Percentiles rank a stretch among this genome's conserved stretches.
These are phyloP conservation scores for Wickerhamiella domercqiae DNA, from an alignment of 805 yeast genomes.

Conservation along the genomic window DNA sequence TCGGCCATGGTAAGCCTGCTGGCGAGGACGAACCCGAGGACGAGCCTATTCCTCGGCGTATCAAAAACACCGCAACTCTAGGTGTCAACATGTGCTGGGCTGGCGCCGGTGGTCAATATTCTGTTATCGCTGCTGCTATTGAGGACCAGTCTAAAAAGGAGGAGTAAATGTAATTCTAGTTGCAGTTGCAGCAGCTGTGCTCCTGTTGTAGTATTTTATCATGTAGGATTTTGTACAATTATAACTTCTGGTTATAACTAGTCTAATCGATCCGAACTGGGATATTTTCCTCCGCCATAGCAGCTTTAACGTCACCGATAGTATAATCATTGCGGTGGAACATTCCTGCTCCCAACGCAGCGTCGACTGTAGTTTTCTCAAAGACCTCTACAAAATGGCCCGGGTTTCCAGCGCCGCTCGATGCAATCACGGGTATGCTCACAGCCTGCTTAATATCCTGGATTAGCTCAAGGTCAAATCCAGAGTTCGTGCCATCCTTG, in stretches of 20 bases:
- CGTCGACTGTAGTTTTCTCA: constrained; percentile 68
- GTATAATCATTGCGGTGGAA: constrained; percentile 91
- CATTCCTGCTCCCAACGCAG: constrained; percentile 98
- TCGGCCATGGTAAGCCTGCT: constrained; percentile 72
- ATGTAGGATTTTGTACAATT: not conserved
- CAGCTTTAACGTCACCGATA: constrained; percentile 67
- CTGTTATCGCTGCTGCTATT: constrained; percentile 61
- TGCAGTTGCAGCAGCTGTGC: not conserved
- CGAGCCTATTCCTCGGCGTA: constrained; percentile 73
- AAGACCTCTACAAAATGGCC: constrained; percentile 83
- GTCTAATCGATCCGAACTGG: not conserved
- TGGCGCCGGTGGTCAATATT: constrained; percentile 96
- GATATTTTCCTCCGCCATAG: too few species aligned
- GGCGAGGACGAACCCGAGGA: constrained; percentile 83
- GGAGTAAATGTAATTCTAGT: not conserved
- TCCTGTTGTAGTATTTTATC: not conserved
- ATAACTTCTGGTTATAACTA: not conserved
- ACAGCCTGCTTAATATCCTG: constrained; percentile 63
- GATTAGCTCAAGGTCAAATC: constrained; percentile 78
- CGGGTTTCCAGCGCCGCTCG: constrained; percentile 95
- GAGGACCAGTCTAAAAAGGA: constrained; percentile 14
- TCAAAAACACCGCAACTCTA: constrained; percentile 86
- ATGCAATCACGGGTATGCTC: constrained; percentile 86
- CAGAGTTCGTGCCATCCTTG: constrained; percentile 91
- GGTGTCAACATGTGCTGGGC: constrained; percentile 51